Evolutionary conservation across 2,329 filamentous ascomycete species (phyloP).

Genomic region (Chaetoscypha palmicola): DNA sequence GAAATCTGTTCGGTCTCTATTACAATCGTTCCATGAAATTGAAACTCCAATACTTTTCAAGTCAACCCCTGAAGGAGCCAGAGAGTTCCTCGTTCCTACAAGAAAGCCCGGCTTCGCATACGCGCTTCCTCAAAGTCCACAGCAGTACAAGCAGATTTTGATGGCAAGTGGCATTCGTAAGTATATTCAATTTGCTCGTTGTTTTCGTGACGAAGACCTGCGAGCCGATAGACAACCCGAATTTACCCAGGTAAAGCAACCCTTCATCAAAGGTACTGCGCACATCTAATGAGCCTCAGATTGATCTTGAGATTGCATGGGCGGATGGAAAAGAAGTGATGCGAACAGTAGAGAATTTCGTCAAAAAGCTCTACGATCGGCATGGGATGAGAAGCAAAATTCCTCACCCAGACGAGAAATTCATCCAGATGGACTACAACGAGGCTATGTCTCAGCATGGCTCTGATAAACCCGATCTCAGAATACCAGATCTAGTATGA

Average conservation of each 20-base stretch:
- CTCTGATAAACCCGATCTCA: slow-evolving; percentile 85
- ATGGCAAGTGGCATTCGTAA: slow-evolving; percentile 80
- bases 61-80: slow-evolving; percentile 89
- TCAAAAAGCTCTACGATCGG: slow-evolving; percentile 21
- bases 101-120: slow-evolving; percentile 71
- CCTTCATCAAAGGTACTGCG: background rate
- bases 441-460: slow-evolving; percentile 76
- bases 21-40: slow-evolving; percentile 44
- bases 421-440: slow-evolving; percentile 53
- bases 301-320: slow-evolving; percentile 94
- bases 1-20: slow-evolving; percentile 40
- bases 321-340: slow-evolving; percentile 66
- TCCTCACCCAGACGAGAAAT: slow-evolving; percentile 8
- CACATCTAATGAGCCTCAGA: slow-evolving; percentile 38
- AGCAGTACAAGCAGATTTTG: slow-evolving; percentile 97
- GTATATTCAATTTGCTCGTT: slow-evolving; percentile 91
- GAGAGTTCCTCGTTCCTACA: slow-evolving; percentile 91
- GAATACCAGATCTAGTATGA: slow-evolving; percentile 61
- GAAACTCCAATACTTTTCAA: slow-evolving; percentile 96
- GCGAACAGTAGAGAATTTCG: slow-evolving; percentile 30
- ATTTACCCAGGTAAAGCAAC: slow-evolving; percentile 69
- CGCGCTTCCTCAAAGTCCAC: slow-evolving; percentile 89
- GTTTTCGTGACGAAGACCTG: slow-evolving; percentile 91
- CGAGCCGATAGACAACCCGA: slow-evolving; percentile 91
- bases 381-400: slow-evolving; percentile 11